These are phyloP conservation scores for Berberis vulgaris DNA, from an alignment of 164 flowering plant species.

Conservation along the genomic window DNA sequence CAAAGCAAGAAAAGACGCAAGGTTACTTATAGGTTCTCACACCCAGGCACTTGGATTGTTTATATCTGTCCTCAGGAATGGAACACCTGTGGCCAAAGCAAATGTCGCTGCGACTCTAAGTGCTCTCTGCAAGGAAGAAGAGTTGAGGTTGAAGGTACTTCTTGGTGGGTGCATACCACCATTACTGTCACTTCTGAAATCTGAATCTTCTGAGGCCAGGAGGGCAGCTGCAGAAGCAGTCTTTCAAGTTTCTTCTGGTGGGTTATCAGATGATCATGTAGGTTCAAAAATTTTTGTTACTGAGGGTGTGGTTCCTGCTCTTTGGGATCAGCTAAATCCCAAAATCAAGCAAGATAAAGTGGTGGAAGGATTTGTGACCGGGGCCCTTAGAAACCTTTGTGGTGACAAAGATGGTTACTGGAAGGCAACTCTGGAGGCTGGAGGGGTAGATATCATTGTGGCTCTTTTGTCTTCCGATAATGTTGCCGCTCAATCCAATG, in stretches of 20 bases:
- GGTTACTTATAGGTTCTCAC: conserved; percentile 68
- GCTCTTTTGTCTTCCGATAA: conserved; percentile 72
- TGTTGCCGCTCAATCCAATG: conserved; percentile 72
- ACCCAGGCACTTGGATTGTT: conserved; percentile 83
- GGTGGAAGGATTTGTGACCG: conserved; percentile 78
- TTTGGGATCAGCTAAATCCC: conserved; percentile 77
- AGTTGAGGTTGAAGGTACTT: conserved; percentile 71
- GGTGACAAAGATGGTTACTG: conserved; percentile 79
- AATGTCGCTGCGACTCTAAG: conserved; percentile 67
- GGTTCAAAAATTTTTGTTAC: conserved; percentile 83
- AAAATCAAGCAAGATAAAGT: conserved; percentile 64
- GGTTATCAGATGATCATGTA: conserved; percentile 76
- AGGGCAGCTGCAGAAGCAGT: conserved; percentile 89
- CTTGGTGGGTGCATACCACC: conserved; percentile 91
- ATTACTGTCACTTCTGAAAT: conserved; percentile 68
- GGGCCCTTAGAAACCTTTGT: conserved; percentile 83
- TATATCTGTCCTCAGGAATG: conserved; percentile 63
- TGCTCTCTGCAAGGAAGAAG: conserved; percentile 69
- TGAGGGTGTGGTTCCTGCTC: conserved; percentile 81
- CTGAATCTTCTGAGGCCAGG: conserved; percentile 56
- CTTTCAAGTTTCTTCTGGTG: conserved; percentile 76
- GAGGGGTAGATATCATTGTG: conserved; percentile 78
- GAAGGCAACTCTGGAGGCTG: conserved; percentile 71
- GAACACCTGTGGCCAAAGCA: conserved; percentile 56
- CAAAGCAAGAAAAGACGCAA: conserved; percentile 62